Conservation (phyloP, 2,329 filamentous ascomycete genomes). For the Atkinsonella texensis region DNA sequence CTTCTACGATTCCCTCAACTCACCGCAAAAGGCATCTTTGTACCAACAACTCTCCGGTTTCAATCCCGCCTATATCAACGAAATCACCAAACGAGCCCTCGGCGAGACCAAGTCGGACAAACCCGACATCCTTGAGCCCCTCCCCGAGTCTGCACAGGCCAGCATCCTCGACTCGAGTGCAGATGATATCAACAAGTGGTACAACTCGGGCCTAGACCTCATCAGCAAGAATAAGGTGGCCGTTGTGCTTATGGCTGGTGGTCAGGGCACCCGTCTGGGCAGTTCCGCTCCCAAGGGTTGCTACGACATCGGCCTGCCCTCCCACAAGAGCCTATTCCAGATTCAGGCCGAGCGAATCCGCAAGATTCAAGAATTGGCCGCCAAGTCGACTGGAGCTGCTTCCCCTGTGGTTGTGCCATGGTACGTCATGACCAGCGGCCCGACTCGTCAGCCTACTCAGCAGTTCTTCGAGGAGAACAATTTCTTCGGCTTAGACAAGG, state of each 20-base stretch:
- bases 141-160: slow-evolving; percentile 75
- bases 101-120: slow-evolving; percentile 57
- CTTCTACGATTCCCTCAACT: slow-evolving; percentile 68
- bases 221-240: slow-evolving; percentile 64
- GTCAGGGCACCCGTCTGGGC: slow-evolving; percentile 87
- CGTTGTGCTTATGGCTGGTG: slow-evolving; percentile 93
- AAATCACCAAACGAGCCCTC: slow-evolving; percentile 70
- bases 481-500: slow-evolving; percentile 79
- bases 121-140: slow-evolving; percentile 59
- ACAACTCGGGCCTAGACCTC: slow-evolving; percentile 68
- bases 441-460: slow-evolving; percentile 84
- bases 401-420: slow-evolving; percentile 65
- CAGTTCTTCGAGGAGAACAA: slow-evolving; percentile 80
- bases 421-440: slow-evolving; percentile 99
- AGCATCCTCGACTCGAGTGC: slow-evolving; percentile 83
- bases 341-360: slow-evolving; percentile 90
- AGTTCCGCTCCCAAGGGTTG: slow-evolving; percentile 95
- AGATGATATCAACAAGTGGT: slow-evolving; percentile 73
- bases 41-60: slow-evolving; percentile 73
- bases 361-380: slow-evolving; percentile 72
- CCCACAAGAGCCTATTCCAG: slow-evolving; percentile 90
- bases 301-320: slow-evolving; percentile 91
- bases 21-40: slow-evolving; percentile 62
- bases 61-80: slow-evolving; percentile 78
- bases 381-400: slow-evolving; percentile 46